Base-by-base conservation (phyloP, 2,329 filamentous ascomycete species). In the Fusarium nodosum region DNA sequence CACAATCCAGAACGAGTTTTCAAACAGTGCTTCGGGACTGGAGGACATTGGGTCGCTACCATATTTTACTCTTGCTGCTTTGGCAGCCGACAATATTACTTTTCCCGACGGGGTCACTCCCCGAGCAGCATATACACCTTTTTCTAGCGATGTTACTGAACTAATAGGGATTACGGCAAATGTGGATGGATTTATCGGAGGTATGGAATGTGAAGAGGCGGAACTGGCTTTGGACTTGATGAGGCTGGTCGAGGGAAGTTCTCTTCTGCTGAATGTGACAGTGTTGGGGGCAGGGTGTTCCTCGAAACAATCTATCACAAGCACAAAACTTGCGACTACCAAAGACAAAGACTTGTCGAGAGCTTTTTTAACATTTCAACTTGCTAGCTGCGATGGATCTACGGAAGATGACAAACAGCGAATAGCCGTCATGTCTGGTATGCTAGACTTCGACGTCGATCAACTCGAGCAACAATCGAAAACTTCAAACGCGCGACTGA, bases 51-150 rank as follows among this genome's bases (percentile, higher is more conserved):
- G 72, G 0, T 66, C 74, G 1, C 47, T 79, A 47, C 77, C 80
- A 0, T 78, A 78, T 30, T 76, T 78, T 42, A 72, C 74, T 10
- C 78, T 81, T 73, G 69, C 73, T 8, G 77, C 73, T 4, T n/a
- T 81, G n/a, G 73, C 77, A 46, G 65, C 71, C 5, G 64, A 65
- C 31, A 75, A 75, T 44, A 62, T 75, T 34, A 68, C 67, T 20
- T 74, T 67, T 33, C 80, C 80, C 1, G 75, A 78, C 5, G 80
- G 80, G 5, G 67, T 76, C 2, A 76, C 79, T 11, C 47, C 68
- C 16, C 65, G 72, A n/a, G 77, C 76, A 50, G 79, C 80, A 7
- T 81, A 79, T 34, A 77, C 80, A 34, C 72, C 75, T 3, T 81
- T 82, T 36, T 47, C 64, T 13, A 66, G 64, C 42, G 60, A 75